Base-by-base conservation (phyloP, 148 eudicot species). In the Persicaria maculosa region DNA sequence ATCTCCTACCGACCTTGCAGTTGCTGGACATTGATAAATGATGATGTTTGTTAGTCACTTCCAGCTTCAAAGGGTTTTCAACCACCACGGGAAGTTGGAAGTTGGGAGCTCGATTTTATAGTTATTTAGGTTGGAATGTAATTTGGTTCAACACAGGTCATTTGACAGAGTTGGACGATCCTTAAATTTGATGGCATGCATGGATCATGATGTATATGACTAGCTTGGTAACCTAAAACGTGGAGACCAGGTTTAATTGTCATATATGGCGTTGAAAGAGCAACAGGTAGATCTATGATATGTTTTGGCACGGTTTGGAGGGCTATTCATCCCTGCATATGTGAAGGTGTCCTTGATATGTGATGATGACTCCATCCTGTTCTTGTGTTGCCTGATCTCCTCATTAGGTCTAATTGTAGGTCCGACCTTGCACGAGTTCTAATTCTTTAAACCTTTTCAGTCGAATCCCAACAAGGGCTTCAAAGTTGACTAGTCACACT, bases 101-200 rank as follows among this genome's bases (percentile, higher is more conserved):
- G 40, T 62, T 31, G 68, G 68, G 68, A 62, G 44, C 68, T 62
- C 11, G 6, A 31, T 36, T 40, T 36, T 40, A 65, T 43, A 65
- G 70, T 36, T 65, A 40, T 9, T 31, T 7, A 65, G 70, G 70
- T 43, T 65, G 70, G 46, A 40, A 12, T 65, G 46, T 65, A 65
- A 65, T 14, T 40, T 65, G 70, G 19, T 65, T 65, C 19, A 65
- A 4, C 68, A 31, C 14, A 9, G 65, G 68, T 62, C 16, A 65
- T 65, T 65, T 0, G 44, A 65, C 70, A 36, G 70, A 40, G 15
- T 4, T 65, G 44, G 46, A 36, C 15, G 47, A 65, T 36, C 36
- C 17, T 65, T 8, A 65, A 7, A 40, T 40, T 20, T 58, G 11
- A 5, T 58, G 25, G 7, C 36, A 10, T 58, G 7, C 36, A 10